A percentile compares a stretch with the other conserved stretches of the same genome.
phyloP scores from a whole-genome alignment of 257 asterid species.

The Capsicum rhomboideum region DNA sequence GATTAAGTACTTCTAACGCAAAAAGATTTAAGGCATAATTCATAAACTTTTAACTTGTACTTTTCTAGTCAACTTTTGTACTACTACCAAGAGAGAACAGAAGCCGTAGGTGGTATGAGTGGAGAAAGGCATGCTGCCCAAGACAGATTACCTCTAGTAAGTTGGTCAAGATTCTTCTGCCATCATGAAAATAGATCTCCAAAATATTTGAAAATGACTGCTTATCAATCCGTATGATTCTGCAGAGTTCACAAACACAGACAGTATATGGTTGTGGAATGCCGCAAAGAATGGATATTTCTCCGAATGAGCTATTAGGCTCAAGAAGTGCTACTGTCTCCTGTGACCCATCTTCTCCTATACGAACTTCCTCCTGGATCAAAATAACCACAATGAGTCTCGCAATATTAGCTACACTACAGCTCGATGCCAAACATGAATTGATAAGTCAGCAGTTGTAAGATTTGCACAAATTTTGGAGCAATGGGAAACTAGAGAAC shows the following conservation, averaged over 20 bases:
- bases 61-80: background rate
- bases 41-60: too few relatives aligned
- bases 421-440: background rate
- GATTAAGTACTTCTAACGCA: background rate
- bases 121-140: too few relatives aligned
- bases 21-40: too few relatives aligned
- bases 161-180: slow-evolving; percentile 70
- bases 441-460: background rate
- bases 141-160: slow-evolving; percentile 77
- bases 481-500: background rate
- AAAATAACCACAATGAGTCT: background rate
- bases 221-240: slow-evolving; percentile 81
- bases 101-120: background rate
- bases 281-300: slow-evolving; percentile 74
- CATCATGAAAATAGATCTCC: slow-evolving; percentile 84
- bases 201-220: slow-evolving; percentile 75
- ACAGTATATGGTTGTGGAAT: slow-evolving; percentile 91
- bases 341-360: slow-evolving; percentile 54
- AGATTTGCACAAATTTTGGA: background rate
- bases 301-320: slow-evolving; percentile 60
- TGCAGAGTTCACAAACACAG: slow-evolving; percentile 70
- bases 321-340: slow-evolving; percentile 48
- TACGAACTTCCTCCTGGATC: slow-evolving; percentile 68
- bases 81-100: background rate
- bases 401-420: background rate